A percentile compares a stretch with the other conserved stretches of the same genome.
phyloP scores from a whole-genome alignment of 257 asterid species.

The Petrea volubilis region DNA sequence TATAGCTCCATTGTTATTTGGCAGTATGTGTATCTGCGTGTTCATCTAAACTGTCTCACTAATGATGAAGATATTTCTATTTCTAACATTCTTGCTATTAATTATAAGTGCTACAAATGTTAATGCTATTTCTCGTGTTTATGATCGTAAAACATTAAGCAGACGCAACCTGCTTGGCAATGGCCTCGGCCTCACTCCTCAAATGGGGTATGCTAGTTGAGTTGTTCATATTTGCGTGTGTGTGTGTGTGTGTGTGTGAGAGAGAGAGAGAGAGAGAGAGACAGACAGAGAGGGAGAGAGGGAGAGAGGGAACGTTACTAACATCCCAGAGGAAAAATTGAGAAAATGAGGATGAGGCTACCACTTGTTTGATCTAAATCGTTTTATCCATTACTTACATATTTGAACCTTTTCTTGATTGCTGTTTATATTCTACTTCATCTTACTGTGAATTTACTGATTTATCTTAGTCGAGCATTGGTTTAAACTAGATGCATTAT shows the following conservation, averaged over 20 bases:
- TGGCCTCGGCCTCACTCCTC: slow-evolving; percentile 32
- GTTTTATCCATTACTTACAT: not conserved
- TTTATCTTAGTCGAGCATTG: not conserved
- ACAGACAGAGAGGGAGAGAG: too few species aligned
- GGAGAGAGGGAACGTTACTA: too few species aligned
- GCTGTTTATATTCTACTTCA: too few species aligned
- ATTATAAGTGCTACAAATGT: not conserved
- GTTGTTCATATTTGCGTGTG: too few species aligned
- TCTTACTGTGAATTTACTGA: not conserved
- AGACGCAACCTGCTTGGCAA: slow-evolving; percentile 21
- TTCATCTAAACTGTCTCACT: too few species aligned
- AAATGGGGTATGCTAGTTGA: slow-evolving; percentile 35
- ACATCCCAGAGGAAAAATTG: not conserved
- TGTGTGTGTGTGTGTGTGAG: too few species aligned
- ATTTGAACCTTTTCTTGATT: not conserved
- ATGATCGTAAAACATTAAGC: not conserved
- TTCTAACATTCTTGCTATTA: slow-evolving; percentile 14
- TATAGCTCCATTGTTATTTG: too few species aligned
- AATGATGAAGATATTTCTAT: not conserved
- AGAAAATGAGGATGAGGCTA: not conserved
- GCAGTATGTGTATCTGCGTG: too few species aligned
- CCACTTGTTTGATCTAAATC: not conserved
- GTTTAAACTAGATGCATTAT: not conserved
- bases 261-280: too few species aligned
- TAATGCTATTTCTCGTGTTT: not conserved